phyloP scores from a whole-genome alignment of 2,329 filamentous ascomycete genomes.

The Aspergillus pseudotamarii region DNA sequence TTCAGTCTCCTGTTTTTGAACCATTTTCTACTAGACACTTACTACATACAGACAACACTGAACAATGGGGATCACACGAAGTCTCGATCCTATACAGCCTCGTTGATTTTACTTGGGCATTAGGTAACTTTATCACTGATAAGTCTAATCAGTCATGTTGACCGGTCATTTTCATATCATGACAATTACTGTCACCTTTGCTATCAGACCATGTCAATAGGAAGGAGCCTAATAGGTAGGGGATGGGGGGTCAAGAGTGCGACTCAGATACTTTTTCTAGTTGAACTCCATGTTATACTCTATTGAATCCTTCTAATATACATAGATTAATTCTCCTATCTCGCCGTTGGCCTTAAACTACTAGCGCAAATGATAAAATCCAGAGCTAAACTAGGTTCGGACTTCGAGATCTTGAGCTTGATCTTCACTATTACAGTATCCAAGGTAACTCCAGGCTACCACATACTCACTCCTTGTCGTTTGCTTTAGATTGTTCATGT shows the following conservation, averaged over 20 bases:
- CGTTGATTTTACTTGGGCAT: too few relatives aligned
- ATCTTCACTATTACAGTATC: not conserved
- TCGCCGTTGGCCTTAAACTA: not conserved
- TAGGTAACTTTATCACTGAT: not conserved
- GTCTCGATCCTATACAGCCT: not conserved
- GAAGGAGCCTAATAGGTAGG: not conserved
- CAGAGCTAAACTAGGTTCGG: not conserved
- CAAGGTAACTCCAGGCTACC: not conserved
- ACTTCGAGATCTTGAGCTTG: not conserved
- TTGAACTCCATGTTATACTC: not conserved
- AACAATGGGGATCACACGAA: not conserved
- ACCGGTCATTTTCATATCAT: conserved; percentile 6
- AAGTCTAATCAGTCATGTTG: conserved; percentile 3
- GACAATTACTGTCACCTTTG: not conserved
- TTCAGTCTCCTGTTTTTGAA: not conserved
- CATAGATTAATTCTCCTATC: not conserved
- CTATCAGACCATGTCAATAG: not conserved
- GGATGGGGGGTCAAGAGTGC: not conserved
- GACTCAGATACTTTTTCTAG: not conserved
- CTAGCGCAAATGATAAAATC: not conserved
- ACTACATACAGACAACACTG: not conserved
- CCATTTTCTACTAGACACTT: not conserved
- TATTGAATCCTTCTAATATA: conserved; percentile 3
- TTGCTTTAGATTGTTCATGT: not conserved
- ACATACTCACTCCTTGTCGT: not conserved